Conservation (phyloP, 768 basidiomycete genomes). For the Pleurotus platypus region DNA sequence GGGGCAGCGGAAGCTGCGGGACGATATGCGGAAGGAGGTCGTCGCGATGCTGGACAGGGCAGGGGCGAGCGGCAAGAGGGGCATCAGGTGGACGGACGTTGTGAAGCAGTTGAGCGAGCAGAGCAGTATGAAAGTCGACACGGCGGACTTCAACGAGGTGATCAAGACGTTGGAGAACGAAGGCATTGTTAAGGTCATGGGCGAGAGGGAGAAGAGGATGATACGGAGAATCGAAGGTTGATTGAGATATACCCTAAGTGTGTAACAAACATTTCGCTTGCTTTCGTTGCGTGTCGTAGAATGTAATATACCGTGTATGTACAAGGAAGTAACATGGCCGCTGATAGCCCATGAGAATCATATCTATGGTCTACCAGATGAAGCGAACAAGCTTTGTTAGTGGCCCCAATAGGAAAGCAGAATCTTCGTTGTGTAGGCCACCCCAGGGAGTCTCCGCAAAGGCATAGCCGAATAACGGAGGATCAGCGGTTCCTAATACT, state of each 20-base stretch:
- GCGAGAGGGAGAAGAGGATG: slow-evolving; percentile 81
- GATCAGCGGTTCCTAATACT: no score
- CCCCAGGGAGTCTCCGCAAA: no score
- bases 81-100: slow-evolving; percentile 82
- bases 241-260: neutral
- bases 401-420: no score
- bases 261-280: neutral
- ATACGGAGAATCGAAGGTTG: slow-evolving; percentile 63
- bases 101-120: slow-evolving; percentile 76
- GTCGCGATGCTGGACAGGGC: slow-evolving; percentile 56
- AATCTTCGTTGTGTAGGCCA: no score
- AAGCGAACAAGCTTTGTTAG: no score
- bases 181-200: slow-evolving; percentile 80
- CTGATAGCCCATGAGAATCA: no score
- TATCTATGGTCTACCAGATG: no score
- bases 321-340: no score
- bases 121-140: slow-evolving; percentile 78
- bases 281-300: neutral
- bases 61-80: slow-evolving; percentile 47
- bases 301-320: no score
- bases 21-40: slow-evolving; percentile 88
- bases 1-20: slow-evolving; percentile 79
- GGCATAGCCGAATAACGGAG: no score
- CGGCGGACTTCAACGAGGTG: slow-evolving; percentile 78
- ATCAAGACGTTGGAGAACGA: slow-evolving; percentile 79